Evolutionary conservation across 305 asterid genomes (phyloP).

Genomic region (Ilex paraguariensis): DNA sequence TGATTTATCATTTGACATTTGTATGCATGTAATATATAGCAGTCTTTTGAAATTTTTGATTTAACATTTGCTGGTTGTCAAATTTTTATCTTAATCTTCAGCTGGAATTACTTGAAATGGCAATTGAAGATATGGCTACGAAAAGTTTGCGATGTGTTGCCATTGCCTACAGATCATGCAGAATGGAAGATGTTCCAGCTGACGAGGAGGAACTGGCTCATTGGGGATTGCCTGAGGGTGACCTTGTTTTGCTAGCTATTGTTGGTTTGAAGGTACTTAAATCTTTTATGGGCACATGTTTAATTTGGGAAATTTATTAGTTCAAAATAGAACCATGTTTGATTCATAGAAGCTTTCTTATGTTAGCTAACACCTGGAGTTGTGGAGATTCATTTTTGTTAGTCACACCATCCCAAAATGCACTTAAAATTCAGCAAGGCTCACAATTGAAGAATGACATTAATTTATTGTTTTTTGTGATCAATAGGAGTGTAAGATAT

Average conservation of each 20-base stretch:
- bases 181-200: constrained; percentile 54
- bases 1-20: no score
- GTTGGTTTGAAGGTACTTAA: constrained; percentile 80
- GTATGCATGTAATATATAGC: neutral
- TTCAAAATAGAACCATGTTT: no score
- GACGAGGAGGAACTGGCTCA: constrained; percentile 61
- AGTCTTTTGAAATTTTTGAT: constrained; percentile 4
- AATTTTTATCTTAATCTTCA: constrained; percentile 26
- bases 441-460: no score
- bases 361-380: no score
- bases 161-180: constrained; percentile 52
- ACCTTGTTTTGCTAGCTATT: constrained; percentile 77
- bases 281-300: no score
- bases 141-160: constrained; percentile 91
- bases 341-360: no score
- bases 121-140: constrained; percentile 82
- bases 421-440: no score
- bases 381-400: no score
- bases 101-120: constrained; percentile 46
- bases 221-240: constrained; percentile 81
- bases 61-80: constrained; percentile 9
- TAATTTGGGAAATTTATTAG: no score
- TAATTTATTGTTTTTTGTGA: no score
- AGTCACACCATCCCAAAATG: no score
- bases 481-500: no score